Evolutionary conservation across 2,329 filamentous ascomycete species (phyloP), one percentile per base, ranked within the genome.

Genomic region (Apiospora koreana): DNA sequence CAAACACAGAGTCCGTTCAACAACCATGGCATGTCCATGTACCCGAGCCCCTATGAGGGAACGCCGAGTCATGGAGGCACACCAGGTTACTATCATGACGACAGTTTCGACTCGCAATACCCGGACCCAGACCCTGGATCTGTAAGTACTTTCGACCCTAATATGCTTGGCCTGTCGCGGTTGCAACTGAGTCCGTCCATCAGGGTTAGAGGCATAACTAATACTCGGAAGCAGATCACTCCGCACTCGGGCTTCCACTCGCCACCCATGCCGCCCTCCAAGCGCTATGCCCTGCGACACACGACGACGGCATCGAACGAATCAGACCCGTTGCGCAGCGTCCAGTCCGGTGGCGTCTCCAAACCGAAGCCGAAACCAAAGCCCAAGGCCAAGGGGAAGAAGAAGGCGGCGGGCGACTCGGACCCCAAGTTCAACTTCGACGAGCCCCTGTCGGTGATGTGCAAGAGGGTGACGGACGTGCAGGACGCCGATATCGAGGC

Each of bases 401-500:
- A 83, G 72, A 81, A 80, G 71, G 76, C 80, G 79, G 72, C 86
- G 81, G 77, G 79, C 81, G 69, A 81, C 81, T 77, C 83, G 31
- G 70, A 75, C 31, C 58, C 65, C 70, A 72, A 85, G 25, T 86
- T 87, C 2, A 87, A 86, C 72, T 82, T 95, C 45, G 87, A 87
- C 3, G 87, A 86, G 69, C 92, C 94, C 0, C 83, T 97, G 69
- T 95, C 92, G 76, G 86, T 91, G 72, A 80, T 95, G 73, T 93
- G 92, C 6, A 88, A 86, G 74, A 86, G 91, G 68, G 85, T 88
- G 72, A 85, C 85, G 23, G 79, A 86, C 69, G 86, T 94, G 48
- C 87, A 89, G 0, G 85, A 97, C 66, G 88, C 88, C 67, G 92
- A 98, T 80, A 97, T 98, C 83, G 89, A 92, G 68, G 85, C 86